Evolutionary conservation across 2,329 filamentous ascomycete genomes (phyloP).

Genomic region (Cordyceps cateniannulata): DNA sequence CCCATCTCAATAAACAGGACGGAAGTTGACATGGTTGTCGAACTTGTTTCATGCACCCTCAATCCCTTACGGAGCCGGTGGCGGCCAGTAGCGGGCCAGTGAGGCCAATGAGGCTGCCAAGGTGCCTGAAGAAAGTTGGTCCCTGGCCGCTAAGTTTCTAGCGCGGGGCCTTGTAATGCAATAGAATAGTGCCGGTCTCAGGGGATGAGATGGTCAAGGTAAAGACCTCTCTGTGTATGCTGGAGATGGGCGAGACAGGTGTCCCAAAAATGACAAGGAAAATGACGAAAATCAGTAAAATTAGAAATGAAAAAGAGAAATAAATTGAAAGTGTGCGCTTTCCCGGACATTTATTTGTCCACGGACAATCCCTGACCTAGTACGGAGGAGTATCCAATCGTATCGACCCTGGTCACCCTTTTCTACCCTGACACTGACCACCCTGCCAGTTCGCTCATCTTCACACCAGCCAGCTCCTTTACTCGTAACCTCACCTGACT

Average conservation of each 20-base stretch:
- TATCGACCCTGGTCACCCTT: neutral
- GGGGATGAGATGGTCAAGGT: conserved; percentile 1
- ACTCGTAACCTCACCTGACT: neutral
- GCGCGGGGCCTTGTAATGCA: neutral
- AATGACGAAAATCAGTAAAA: neutral
- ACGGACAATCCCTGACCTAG: neutral
- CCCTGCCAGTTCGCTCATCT: neutral
- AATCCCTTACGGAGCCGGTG: neutral
- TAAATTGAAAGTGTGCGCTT: neutral
- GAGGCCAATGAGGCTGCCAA: neutral
- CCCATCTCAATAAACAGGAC: neutral
- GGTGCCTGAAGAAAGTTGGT: neutral
- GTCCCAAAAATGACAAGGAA: neutral
- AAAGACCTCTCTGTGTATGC: neutral
- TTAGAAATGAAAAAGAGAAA: neutral
- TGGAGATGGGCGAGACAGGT: neutral
- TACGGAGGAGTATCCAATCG: neutral
- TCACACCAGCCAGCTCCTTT: neutral
- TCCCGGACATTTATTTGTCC: neutral
- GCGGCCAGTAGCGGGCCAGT: neutral
- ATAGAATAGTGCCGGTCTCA: conserved; percentile 3
- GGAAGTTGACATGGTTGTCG: conserved; percentile 2
- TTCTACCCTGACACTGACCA: neutral
- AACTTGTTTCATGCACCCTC: conserved; percentile 10
- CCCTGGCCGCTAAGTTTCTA: neutral